phyloP scores from a whole-genome alignment of 345 rosid species.

The Brassica nigra region DNA sequence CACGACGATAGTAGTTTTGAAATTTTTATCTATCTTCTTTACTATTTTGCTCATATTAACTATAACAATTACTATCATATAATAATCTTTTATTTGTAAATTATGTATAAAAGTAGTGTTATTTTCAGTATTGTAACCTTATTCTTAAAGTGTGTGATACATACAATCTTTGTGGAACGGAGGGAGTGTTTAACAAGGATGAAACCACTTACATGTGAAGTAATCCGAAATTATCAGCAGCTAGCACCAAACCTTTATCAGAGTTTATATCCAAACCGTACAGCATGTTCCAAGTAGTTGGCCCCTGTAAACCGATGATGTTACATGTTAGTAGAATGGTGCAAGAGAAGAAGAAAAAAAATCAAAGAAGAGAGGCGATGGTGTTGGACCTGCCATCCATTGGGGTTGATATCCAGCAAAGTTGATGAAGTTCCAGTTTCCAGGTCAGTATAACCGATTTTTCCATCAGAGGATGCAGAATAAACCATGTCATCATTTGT shows the following conservation, averaged over 20 bases:
- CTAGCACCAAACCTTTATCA: slow-evolving; percentile 75
- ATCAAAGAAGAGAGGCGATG: slow-evolving; percentile 10
- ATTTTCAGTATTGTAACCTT: not conserved
- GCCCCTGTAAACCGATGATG: slow-evolving; percentile 53
- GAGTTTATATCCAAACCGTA: slow-evolving; percentile 91
- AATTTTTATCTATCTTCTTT: too few species aligned
- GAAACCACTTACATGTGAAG: slow-evolving; percentile 70
- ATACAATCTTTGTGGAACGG: too few species aligned
- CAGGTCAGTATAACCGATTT: slow-evolving; percentile 82
- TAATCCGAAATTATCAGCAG: slow-evolving; percentile 82
- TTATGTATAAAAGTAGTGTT: not conserved
- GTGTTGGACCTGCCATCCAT: slow-evolving; percentile 82
- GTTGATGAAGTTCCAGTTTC: slow-evolving; percentile 88
- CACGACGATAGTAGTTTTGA: not conserved
- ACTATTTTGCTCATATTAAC: not conserved
- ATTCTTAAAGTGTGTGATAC: not conserved
- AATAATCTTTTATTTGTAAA: too few species aligned
- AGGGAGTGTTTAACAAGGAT: not conserved
- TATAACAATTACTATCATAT: too few species aligned
- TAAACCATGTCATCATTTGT: slow-evolving; percentile 74
- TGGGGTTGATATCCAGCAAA: slow-evolving; percentile 81
- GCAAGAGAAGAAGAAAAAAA: not conserved
- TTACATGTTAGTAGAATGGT: slow-evolving; percentile 4
- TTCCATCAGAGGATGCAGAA: slow-evolving; percentile 96
- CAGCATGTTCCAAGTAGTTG: slow-evolving; percentile 81